Percentiles rank a stretch among this genome's conserved stretches.
These are phyloP conservation scores for Microdochium nivale DNA, from an alignment of 2,329 filamentous ascomycete species.

Conservation along the genomic window DNA sequence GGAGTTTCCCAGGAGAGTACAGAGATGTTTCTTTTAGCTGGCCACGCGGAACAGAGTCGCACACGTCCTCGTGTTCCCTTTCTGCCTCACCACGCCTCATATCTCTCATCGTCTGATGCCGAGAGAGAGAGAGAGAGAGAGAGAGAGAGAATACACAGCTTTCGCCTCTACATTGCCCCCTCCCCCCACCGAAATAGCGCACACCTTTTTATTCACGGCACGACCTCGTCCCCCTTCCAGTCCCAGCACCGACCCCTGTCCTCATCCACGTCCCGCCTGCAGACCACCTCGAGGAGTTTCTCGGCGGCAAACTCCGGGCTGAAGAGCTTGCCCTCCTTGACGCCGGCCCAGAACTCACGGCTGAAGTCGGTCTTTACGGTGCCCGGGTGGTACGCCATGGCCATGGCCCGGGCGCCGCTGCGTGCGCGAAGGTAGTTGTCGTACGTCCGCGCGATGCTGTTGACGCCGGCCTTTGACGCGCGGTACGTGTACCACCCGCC, in stretches of 20 bases:
- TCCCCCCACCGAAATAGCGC: not conserved
- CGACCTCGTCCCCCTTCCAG: constrained; percentile 57
- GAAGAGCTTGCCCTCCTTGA: constrained; percentile 55
- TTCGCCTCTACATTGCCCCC: not conserved
- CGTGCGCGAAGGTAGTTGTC: constrained; percentile 55
- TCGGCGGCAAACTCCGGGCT: constrained; percentile 57
- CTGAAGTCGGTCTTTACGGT: constrained; percentile 72
- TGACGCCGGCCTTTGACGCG: constrained; percentile 66
- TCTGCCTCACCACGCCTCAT: too few species aligned
- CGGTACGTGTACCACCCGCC: constrained; percentile 83
- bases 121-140: too few species aligned
- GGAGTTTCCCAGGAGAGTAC: too few species aligned
- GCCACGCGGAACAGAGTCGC: too few species aligned
- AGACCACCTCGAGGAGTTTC: constrained; percentile 52
- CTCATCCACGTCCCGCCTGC: constrained; percentile 31
- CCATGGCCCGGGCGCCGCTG: constrained; percentile 54
- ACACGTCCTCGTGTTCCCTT: too few species aligned
- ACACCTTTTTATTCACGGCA: constrained; percentile 34
- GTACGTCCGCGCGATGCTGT: constrained; percentile 61
- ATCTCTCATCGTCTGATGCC: too few species aligned
- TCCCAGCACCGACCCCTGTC: constrained; percentile 60
- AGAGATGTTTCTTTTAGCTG: too few species aligned
- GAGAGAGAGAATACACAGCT: too few species aligned
- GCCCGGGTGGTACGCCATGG: constrained; percentile 67
- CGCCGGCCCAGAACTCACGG: constrained; percentile 60